Percentiles rank a stretch among this genome's conserved stretches.
Conservation (phyloP, 164 flowering plant genomes). For the Piper longum region DNA sequence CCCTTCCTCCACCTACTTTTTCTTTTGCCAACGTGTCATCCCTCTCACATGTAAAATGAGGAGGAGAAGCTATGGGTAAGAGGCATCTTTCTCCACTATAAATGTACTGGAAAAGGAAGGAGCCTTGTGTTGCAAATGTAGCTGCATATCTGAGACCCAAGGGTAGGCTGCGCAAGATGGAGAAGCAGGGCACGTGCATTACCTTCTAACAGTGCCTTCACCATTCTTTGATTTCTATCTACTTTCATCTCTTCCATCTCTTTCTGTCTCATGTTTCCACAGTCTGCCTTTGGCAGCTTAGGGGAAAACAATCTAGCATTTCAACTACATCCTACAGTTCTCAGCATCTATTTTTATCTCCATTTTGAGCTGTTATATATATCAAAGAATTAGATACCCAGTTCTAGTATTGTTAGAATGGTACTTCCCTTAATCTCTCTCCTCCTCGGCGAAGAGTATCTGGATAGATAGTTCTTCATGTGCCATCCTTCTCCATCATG, state of each 20-base stretch:
- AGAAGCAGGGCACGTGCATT: slow-evolving; percentile 99
- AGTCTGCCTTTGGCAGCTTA: no score
- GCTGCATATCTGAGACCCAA: background rate
- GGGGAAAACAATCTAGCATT: background rate
- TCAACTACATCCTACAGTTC: no score
- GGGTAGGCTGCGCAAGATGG: slow-evolving; percentile 80
- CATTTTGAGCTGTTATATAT: no score
- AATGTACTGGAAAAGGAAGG: background rate
- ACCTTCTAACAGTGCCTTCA: slow-evolving; percentile 28
- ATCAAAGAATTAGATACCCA: no score
- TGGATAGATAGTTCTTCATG: slow-evolving; percentile 54
- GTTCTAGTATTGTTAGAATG: background rate
- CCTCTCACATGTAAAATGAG: background rate
- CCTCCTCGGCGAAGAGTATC: background rate
- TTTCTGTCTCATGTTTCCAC: background rate
- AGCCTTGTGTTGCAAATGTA: background rate
- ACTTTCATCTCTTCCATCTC: background rate
- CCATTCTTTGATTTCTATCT: background rate
- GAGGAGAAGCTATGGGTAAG: background rate
- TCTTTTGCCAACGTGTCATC: background rate
- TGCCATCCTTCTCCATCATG: slow-evolving; percentile 89
- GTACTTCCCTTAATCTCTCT: background rate
- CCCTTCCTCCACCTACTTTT: background rate
- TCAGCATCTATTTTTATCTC: no score
- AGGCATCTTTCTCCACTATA: background rate